phyloP scores from a whole-genome alignment of 306 rosid species.

The Dryas drummondii region DNA sequence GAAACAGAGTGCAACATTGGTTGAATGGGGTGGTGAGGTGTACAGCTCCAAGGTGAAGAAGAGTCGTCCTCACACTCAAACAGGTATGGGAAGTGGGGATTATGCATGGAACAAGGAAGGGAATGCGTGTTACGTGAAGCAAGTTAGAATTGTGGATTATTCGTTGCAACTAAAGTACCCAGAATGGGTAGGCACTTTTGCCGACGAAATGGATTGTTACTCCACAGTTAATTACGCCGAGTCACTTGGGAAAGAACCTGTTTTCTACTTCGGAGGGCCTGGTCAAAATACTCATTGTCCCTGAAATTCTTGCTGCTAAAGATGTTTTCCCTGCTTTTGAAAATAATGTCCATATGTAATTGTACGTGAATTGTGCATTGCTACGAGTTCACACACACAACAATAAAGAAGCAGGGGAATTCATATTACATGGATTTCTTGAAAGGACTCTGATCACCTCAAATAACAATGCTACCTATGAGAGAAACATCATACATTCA shows the following conservation, averaged over 20 bases:
- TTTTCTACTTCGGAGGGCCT: constrained; percentile 59
- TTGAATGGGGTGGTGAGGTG: constrained; percentile 79
- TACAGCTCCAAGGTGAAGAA: constrained; percentile 35
- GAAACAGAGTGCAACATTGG: constrained; percentile 34
- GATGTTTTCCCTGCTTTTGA: constrained; percentile 11
- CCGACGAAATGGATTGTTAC: constrained; percentile 48
- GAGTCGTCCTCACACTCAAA: constrained; percentile 55
- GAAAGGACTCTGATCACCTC: no score
- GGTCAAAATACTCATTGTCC: constrained; percentile 46
- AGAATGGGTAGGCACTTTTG: neutral
- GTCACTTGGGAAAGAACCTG: constrained; percentile 31
- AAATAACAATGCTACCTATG: constrained; percentile 5
- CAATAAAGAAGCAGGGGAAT: no score
- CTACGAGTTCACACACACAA: no score
- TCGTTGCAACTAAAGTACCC: constrained; percentile 50
- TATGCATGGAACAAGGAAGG: constrained; percentile 12
- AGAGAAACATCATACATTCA: constrained; percentile 17
- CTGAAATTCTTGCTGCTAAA: constrained; percentile 10
- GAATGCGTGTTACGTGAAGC: constrained; percentile 39
- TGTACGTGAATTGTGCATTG: no score
- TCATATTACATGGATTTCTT: no score
- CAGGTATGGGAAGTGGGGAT: constrained; percentile 68
- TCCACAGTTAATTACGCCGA: constrained; percentile 14
- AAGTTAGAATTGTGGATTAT: constrained; percentile 44
- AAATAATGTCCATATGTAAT: neutral